phyloP scores from a whole-genome alignment of 768 basidiomycete species.

The Ramaria sp. region DNA sequence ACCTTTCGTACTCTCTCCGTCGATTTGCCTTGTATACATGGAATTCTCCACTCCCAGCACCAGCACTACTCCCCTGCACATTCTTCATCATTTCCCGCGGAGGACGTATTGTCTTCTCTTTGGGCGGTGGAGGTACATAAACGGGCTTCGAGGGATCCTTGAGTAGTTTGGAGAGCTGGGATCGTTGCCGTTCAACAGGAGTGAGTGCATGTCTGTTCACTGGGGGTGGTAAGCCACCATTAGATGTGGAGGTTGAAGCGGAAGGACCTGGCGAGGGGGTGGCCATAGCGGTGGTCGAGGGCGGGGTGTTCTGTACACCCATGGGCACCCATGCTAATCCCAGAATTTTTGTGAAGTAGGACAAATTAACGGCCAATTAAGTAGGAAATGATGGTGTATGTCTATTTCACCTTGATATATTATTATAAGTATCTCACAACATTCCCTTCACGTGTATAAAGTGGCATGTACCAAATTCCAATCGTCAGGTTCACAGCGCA shows the following conservation, averaged over 20 bases:
- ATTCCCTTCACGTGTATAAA: too few species aligned
- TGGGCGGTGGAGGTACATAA: slow-evolving; percentile 66
- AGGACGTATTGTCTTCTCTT: slow-evolving; percentile 71
- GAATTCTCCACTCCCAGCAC: slow-evolving; percentile 95
- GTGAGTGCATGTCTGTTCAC: slow-evolving; percentile 35
- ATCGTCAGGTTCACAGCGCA: too few species aligned
- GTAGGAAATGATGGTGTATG: too few species aligned
- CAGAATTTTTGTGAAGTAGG: too few species aligned
- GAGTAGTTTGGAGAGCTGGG: slow-evolving; percentile 78
- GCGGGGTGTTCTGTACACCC: background rate
- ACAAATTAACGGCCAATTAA: too few species aligned
- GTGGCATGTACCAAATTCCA: too few species aligned
- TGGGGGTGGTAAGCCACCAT: background rate
- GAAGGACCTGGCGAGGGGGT: background rate
- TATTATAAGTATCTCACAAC: too few species aligned
- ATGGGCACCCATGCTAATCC: background rate
- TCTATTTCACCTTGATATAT: too few species aligned
- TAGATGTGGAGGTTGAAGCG: background rate
- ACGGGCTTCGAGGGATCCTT: slow-evolving; percentile 82
- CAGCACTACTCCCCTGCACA: slow-evolving; percentile 94
- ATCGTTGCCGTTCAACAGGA: slow-evolving; percentile 40
- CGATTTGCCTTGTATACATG: slow-evolving; percentile 97
- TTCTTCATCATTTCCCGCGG: slow-evolving; percentile 98
- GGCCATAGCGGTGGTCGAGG: background rate
- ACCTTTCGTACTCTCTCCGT: slow-evolving; percentile 87